Conservation (phyloP, 2,329 filamentous ascomycete species). For the Coniosporium tulheliwenetii region DNA sequence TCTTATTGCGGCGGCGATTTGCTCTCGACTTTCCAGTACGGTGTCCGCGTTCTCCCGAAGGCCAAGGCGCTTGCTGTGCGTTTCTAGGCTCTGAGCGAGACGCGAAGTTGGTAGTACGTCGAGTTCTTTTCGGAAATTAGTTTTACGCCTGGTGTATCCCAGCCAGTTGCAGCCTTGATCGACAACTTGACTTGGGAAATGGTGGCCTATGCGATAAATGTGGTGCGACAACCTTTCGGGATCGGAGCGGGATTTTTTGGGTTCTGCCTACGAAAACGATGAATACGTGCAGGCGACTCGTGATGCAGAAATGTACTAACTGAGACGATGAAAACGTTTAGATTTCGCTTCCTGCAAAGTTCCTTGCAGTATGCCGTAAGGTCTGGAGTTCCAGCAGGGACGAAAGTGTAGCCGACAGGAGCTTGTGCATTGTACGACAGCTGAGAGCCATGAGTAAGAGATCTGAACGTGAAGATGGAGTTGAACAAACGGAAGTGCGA, state of each 20-base stretch:
- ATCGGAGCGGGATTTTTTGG: too few species aligned
- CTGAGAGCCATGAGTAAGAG: constrained; percentile 17
- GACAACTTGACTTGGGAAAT: constrained; percentile 46
- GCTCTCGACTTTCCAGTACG: constrained; percentile 20
- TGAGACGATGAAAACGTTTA: constrained; percentile 43
- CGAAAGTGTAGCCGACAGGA: constrained; percentile 44
- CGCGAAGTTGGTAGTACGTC: constrained; percentile 6
- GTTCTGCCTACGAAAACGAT: too few species aligned
- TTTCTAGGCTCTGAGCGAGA: constrained; percentile 19
- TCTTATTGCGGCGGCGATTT: constrained; percentile 41
- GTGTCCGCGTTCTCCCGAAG: constrained; percentile 7
- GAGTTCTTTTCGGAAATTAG: too few species aligned
- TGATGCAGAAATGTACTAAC: constrained; percentile 26
- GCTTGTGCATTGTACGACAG: constrained; percentile 38
- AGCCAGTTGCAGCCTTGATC: constrained; percentile 39
- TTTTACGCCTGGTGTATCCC: constrained; percentile 14
- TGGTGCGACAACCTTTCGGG: constrained; percentile 33
- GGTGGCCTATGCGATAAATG: constrained; percentile 45
- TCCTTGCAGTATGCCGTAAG: constrained; percentile 46
- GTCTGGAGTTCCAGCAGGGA: constrained; percentile 43
- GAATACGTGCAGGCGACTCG: too few species aligned
- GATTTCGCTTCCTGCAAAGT: constrained; percentile 36
- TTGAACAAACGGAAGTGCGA: constrained; percentile 27
- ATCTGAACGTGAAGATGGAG: too few species aligned
- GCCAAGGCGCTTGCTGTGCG: constrained; percentile 13